Evolutionary conservation across 2,329 filamentous ascomycete genomes (phyloP), one percentile per base, ranked within the genome.

Genomic region (Gnomoniopsis sp.): DNA sequence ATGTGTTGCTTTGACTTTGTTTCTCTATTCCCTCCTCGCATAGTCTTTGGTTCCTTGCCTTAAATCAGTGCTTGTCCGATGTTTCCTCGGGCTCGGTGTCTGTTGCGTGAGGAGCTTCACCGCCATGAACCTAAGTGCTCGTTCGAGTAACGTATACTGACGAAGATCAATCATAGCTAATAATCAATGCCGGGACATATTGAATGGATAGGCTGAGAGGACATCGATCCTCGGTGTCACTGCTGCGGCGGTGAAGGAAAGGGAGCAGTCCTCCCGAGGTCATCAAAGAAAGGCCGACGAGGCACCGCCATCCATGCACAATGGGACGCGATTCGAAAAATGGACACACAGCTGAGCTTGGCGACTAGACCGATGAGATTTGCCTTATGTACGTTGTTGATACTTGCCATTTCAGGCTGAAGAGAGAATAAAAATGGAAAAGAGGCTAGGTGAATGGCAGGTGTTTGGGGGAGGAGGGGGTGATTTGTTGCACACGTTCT

Each of bases 141-240:
- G 3, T 46, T 6, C 43, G 43, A 21, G 43, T 19, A 21, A 46
- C 22, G 43, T 38, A 36, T 54, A 52, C 57, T 59, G 41, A 59
- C 49, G 15, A 8, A 47, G 26, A 22, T 8, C 3, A 34, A 17
- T 49, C 47, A 47, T 30, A 59, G 57, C 49, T 59, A 52, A 59
- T 59, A 41, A 59, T 59, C 19, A 59, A 59, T 49, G 57, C 57
- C 17, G 57, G 57, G 10, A 59, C 57, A 12, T 59, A 59, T 30
- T 59, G 57, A 59, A 49, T 46, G 10, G n/a, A 33, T 43, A 19
- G 50, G 6, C 7, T 33, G 14, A 14, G 17, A 6, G 38, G 21
- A 26, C 26, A 30, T 12, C 49, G 51, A 23, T 41, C n/a, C 30
- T 47, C 46, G 43, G 41, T 41, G 41, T 17, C 51, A 51, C 47